Conservation (phyloP, 257 asterid species). For the Cordia subcordata region DNA sequence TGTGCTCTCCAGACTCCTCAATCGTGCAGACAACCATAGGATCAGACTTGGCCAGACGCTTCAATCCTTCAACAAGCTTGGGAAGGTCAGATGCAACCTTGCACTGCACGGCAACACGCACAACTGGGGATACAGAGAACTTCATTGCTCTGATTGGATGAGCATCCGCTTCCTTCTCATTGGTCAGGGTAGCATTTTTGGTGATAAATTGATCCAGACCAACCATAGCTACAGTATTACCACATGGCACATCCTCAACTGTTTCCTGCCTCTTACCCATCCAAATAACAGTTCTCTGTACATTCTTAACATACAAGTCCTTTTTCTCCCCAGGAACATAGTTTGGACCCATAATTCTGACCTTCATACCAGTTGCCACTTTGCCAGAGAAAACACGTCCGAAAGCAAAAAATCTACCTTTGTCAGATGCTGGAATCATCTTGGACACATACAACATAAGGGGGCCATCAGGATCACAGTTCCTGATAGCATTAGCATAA, state of each 20-base stretch:
- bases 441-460: constrained; percentile 44
- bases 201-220: constrained; percentile 40
- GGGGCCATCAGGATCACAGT: constrained; percentile 46
- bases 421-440: constrained; percentile 49
- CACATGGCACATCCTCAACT: constrained; percentile 46
- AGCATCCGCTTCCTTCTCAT: constrained; percentile 38
- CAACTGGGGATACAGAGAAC: constrained; percentile 45
- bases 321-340: constrained; percentile 42
- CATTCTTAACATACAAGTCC: constrained; percentile 38
- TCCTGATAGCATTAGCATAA: constrained; percentile 42
- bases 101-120: constrained; percentile 45
- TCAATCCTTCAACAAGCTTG: constrained; percentile 45
- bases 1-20: constrained; percentile 42
- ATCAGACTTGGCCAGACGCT: constrained; percentile 37
- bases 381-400: constrained; percentile 40
- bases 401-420: constrained; percentile 42
- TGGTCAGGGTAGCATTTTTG: constrained; percentile 43
- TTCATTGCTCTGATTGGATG: constrained; percentile 40
- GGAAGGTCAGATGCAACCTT: constrained; percentile 46
- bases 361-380: constrained; percentile 35
- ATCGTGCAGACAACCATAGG: constrained; percentile 45
- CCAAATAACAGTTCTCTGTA: constrained; percentile 43
- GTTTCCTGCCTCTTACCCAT: constrained; percentile 50
- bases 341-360: constrained; percentile 44
- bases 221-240: constrained; percentile 44